These are phyloP conservation scores for Vitis amurensis DNA, from an alignment of 164 flowering plant species.

Conservation along the genomic window DNA sequence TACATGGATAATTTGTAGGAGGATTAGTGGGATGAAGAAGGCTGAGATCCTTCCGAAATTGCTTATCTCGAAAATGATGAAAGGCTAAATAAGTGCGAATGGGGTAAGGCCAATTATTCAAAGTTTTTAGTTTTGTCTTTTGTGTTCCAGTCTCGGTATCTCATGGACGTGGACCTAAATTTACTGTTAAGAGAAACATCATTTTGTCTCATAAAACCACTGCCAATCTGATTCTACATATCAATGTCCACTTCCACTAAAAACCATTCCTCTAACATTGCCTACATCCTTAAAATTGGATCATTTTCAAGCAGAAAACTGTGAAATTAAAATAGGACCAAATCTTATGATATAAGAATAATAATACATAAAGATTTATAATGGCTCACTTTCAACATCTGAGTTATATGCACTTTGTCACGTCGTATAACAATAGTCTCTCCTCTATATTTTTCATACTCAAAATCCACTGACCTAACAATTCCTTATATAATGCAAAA, in stretches of 20 bases:
- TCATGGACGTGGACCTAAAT: not conserved
- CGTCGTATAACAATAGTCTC: too few relatives aligned
- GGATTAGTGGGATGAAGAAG: not conserved
- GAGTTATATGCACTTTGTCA: too few relatives aligned
- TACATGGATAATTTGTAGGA: not conserved
- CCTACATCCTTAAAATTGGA: not conserved
- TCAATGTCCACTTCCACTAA: not conserved
- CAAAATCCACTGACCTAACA: too few relatives aligned
- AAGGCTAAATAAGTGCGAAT: not conserved
- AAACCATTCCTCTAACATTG: not conserved
- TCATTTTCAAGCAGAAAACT: not conserved
- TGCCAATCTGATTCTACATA: not conserved
- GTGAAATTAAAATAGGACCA: too few relatives aligned
- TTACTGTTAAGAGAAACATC: not conserved
- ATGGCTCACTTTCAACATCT: too few relatives aligned
- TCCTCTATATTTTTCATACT: too few relatives aligned
- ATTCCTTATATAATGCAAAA: too few relatives aligned
- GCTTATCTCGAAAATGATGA: not conserved
- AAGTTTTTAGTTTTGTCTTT: not conserved
- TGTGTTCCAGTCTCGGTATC: not conserved
- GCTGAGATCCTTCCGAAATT: not conserved
- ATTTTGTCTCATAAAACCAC: too few relatives aligned
- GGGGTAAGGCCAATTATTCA: not conserved
- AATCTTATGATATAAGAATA: too few relatives aligned
- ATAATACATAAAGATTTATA: too few relatives aligned